Evolutionary conservation across 2,329 filamentous ascomycete species (phyloP).

Genomic region (Colletotrichum orbiculare): DNA sequence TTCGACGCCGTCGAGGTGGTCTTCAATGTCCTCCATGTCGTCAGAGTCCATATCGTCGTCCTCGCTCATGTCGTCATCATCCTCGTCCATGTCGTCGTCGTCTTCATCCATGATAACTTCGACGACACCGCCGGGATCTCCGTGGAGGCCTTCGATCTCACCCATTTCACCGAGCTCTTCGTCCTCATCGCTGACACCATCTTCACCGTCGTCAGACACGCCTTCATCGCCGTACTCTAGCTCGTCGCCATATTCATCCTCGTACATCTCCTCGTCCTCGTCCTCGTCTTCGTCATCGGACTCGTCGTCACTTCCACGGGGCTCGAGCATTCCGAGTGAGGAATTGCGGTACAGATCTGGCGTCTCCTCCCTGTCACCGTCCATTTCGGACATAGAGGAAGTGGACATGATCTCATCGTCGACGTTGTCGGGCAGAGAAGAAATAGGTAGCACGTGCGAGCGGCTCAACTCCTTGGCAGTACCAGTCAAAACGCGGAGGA

Average conservation of each 20-base stretch:
- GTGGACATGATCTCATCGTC: slow-evolving; percentile 90
- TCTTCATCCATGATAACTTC: slow-evolving; percentile 84
- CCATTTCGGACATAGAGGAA: slow-evolving; percentile 88
- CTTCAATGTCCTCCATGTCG: slow-evolving; percentile 65
- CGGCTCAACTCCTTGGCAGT: slow-evolving; percentile 89
- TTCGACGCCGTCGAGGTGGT: slow-evolving; percentile 54
- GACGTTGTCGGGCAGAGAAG: slow-evolving; percentile 72
- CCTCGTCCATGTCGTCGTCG: slow-evolving; percentile 72
- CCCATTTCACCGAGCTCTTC: slow-evolving; percentile 87
- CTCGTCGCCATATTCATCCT: slow-evolving; percentile 90
- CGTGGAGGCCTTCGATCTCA: slow-evolving; percentile 80
- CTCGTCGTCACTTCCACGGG: slow-evolving; percentile 82
- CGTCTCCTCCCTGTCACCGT: slow-evolving; percentile 91
- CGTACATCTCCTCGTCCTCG: slow-evolving; percentile 92
- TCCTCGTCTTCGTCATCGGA: slow-evolving; percentile 78
- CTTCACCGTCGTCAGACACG: slow-evolving; percentile 80
- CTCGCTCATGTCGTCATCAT: slow-evolving; percentile 66
- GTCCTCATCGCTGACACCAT: slow-evolving; percentile 90
- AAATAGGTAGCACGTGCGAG: slow-evolving; percentile 76
- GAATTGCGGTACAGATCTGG: slow-evolving; percentile 98
- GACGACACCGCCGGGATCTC: slow-evolving; percentile 68
- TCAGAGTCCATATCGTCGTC: slow-evolving; percentile 63
- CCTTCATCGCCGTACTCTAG: slow-evolving; percentile 92
- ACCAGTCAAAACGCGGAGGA: slow-evolving; percentile 86
- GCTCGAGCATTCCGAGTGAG: slow-evolving; percentile 92